Percentiles rank a stretch among this genome's conserved stretches.
Conservation (phyloP, 192 early-diverging fungal species). For the Umbelopsis ramanniana region DNA sequence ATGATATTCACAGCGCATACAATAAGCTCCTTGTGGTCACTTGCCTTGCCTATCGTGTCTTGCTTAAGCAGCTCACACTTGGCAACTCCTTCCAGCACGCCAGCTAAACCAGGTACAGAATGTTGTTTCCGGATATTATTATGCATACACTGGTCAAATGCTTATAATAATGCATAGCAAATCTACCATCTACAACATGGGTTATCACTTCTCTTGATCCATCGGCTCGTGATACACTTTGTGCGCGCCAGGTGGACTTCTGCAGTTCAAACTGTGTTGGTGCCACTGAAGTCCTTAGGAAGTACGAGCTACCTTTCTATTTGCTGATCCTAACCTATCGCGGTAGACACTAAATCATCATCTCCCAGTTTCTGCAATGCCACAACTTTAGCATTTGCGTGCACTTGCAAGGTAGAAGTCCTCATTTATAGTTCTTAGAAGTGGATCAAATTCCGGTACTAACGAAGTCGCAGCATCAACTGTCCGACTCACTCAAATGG, state of each 20-base stretch:
- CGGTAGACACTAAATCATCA: not conserved
- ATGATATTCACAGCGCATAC: too few relatives aligned
- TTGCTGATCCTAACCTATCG: not conserved
- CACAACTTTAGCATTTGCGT: conserved; percentile 36
- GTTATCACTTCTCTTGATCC: conserved; percentile 15
- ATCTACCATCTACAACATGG: conserved; percentile 4
- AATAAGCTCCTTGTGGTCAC: too few relatives aligned
- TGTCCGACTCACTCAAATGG: conserved; percentile 14
- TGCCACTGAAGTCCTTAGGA: not conserved
- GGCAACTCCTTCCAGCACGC: not conserved
- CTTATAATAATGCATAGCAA: not conserved
- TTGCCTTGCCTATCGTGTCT: too few relatives aligned
- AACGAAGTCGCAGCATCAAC: not conserved
- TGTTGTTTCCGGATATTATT: not conserved
- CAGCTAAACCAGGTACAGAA: not conserved
- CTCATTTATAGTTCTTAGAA: not conserved
- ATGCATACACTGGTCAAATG: not conserved
- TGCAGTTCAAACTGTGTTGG: not conserved
- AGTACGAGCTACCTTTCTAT: not conserved
- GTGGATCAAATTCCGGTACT: not conserved
- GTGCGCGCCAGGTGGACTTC: conserved; percentile 15
- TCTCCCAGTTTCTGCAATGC: conserved; percentile 33
- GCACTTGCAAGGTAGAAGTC: conserved; percentile 27
- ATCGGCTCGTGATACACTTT: conserved; percentile 1
- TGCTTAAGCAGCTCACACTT: too few relatives aligned